These are phyloP conservation scores for Desmodesmus armatus DNA, from an alignment of 139 green algal species.

Conservation along the genomic window DNA sequence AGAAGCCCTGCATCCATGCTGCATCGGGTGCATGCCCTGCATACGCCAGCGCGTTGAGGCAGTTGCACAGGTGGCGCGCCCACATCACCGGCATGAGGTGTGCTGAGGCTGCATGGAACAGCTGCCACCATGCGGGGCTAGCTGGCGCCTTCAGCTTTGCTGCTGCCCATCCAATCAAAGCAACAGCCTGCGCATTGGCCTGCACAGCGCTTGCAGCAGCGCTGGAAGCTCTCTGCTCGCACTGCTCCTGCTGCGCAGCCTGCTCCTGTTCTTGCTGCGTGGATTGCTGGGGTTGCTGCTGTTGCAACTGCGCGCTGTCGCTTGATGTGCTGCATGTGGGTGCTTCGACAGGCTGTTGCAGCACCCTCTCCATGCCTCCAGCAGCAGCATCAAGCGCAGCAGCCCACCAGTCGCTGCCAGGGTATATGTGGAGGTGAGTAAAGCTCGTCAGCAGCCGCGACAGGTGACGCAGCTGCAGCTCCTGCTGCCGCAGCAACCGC, in stretches of 20 bases:
- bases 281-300: background rate
- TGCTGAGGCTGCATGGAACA: background rate
- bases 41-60: slow-evolving; percentile 8
- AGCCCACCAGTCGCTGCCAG: slow-evolving; percentile 12
- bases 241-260: background rate
- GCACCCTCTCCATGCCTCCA: background rate
- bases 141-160: slow-evolving; percentile 17
- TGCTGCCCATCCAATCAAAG: slow-evolving; percentile 17
- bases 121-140: background rate
- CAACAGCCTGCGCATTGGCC: background rate
- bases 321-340: slow-evolving; percentile 1
- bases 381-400: slow-evolving; percentile 10
- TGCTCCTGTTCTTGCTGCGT: background rate
- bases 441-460: background rate
- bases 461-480: background rate
- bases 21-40: background rate
- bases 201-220: too few species aligned
- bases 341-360: slow-evolving; percentile 6
- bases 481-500: background rate
- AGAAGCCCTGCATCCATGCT: slow-evolving; percentile 13
- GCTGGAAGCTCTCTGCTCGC: too few species aligned
- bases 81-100: background rate
- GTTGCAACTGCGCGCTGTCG: background rate
- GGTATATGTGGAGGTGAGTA: background rate
- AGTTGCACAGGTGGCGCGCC: slow-evolving; percentile 22